These are phyloP conservation scores for Paramecium primaurelia DNA, from an alignment of 73 alveolate genomes.

Conservation along the genomic window DNA sequence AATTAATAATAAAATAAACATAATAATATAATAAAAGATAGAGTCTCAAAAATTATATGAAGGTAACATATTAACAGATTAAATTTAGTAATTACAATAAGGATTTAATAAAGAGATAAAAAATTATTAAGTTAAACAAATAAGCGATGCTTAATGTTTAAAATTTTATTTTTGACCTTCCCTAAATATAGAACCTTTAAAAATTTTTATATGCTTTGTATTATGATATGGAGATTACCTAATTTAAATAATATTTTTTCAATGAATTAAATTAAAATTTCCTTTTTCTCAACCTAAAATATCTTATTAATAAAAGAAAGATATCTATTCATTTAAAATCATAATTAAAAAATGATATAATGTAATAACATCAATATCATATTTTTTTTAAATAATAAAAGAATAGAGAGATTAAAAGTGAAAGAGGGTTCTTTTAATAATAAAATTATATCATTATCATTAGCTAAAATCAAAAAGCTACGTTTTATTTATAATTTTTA, in stretches of 20 bases:
- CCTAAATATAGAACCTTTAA: background rate
- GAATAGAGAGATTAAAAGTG: background rate
- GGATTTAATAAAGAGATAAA: background rate
- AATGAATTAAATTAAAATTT: background rate
- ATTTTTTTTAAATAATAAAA: background rate
- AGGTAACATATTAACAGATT: background rate
- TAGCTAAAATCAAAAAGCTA: background rate
- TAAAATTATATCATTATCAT: background rate
- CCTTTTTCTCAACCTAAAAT: background rate
- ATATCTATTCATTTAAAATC: background rate
- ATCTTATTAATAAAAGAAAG: background rate
- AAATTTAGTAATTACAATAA: background rate
- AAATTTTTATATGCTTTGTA: background rate
- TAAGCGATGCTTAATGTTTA: slow-evolving; percentile 9
- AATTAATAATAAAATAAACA: background rate
- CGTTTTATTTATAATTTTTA: background rate
- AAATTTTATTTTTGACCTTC: background rate
- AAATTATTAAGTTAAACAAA: background rate
- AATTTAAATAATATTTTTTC: background rate
- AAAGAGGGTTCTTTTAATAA: background rate
- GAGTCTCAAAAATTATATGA: background rate
- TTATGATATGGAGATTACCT: background rate
- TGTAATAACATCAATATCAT: background rate
- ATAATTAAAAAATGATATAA: background rate
- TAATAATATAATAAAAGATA: background rate